Base-by-base conservation (phyloP, 192 early-diverging fungal species). In the Coemansia interrupta region DNA sequence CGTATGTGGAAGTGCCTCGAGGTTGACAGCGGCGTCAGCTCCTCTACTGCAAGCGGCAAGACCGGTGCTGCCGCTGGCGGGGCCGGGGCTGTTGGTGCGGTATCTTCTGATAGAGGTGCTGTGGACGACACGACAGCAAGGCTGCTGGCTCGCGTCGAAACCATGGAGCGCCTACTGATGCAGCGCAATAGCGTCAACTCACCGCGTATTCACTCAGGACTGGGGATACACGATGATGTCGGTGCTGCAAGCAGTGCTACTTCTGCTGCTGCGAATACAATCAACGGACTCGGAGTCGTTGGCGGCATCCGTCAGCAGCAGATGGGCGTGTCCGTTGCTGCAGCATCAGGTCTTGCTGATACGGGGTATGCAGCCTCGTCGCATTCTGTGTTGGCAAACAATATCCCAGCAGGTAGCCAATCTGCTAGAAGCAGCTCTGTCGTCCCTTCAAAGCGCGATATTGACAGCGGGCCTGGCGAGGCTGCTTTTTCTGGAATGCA, bases 1-100 rank as follows among this genome's bases (percentile, higher is more conserved):
- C 64, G 74, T 30, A 68, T 69, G 69, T 78, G 74, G 74, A 78
- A 78, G 47, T 78, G 74, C 20, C 54, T 78, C 22, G 74, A 78
- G 47, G 56, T 38, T 12, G 28, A 63, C 20, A 64, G 50, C 22
- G 49, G 39, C 32, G 45, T 39, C 4, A 36, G 32, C 32, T 36
- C 32, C 3, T 36, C 32, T 2, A 8, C 6, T 8, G 32, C 15
- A 50, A 2, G 42, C 50, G 14, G 20, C 59, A 13, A 47, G 39
- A 44, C 26, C 20, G 39, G 53, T 17, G 48, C 49, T 2, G 28
- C 48, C 0, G 54, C 51, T 14, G 29, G 49, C 8, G 53, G 53
- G 5, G 30, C 43, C 14, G 38, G 43, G 40, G 28, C 28, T 18
- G 48, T n/a, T 10, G 39, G 44, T 4, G 22, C 11, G 18, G 9